phyloP scores from a whole-genome alignment of 306 rosid genomes.

The Castanopsis chinensis region DNA sequence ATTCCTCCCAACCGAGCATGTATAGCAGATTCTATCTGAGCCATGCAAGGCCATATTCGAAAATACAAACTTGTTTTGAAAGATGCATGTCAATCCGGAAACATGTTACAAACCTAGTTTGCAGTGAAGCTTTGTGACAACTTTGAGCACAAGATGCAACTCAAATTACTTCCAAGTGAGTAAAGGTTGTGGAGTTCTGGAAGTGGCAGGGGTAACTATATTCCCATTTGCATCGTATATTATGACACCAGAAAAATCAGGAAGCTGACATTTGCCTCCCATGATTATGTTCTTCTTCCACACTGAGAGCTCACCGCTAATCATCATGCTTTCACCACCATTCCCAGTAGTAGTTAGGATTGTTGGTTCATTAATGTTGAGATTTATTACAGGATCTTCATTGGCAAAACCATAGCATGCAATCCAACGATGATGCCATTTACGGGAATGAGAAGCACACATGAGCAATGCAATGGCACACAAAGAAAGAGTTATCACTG shows the following conservation, averaged over 20 bases:
- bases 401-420: slow-evolving; percentile 35
- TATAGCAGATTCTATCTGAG: background rate
- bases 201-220: slow-evolving; percentile 47
- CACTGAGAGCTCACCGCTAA: slow-evolving; percentile 36
- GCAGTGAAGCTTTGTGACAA: background rate
- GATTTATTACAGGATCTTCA: slow-evolving; percentile 52
- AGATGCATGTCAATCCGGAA: background rate
- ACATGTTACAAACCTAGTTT: background rate
- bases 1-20: too few relatives aligned
- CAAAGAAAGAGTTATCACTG: slow-evolving; percentile 43
- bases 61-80: background rate
- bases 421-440: slow-evolving; percentile 43
- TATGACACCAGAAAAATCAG: slow-evolving; percentile 88
- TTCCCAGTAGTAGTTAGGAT: slow-evolving; percentile 1
- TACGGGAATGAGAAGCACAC: slow-evolving; percentile 78
- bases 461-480: slow-evolving; percentile 64
- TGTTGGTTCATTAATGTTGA: slow-evolving; percentile 27
- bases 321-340: background rate
- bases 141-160: background rate
- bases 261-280: slow-evolving; percentile 94
- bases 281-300: slow-evolving; percentile 92
- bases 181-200: slow-evolving; percentile 47
- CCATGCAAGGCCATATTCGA: background rate
- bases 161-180: slow-evolving; percentile 61
- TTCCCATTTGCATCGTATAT: slow-evolving; percentile 71